Evolutionary conservation across 2,329 filamentous ascomycete genomes (phyloP).

Genomic region (Beauveria pseudobassiana): DNA sequence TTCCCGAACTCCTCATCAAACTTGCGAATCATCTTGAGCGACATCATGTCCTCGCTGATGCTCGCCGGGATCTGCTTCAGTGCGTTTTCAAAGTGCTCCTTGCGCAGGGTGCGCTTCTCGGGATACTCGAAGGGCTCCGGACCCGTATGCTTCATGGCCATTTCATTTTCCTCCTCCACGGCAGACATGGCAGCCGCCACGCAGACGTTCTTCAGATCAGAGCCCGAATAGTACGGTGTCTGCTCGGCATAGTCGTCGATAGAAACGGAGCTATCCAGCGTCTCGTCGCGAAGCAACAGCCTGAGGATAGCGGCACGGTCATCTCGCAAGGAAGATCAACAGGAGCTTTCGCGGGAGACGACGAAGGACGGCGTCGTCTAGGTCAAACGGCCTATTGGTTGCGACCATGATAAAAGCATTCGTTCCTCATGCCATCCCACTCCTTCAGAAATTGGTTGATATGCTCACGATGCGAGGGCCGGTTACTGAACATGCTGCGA

Average conservation of each 20-base stretch:
- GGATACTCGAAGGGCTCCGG: conserved; percentile 53
- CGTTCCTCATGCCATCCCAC: conserved; percentile 85
- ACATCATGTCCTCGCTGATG: conserved; percentile 89
- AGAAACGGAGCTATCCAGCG: conserved; percentile 52
- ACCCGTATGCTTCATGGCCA: conserved; percentile 29
- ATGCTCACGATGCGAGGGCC: conserved; percentile 73
- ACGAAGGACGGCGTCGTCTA: conserved; percentile 82
- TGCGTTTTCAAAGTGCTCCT: conserved; percentile 75
- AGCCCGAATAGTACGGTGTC: conserved; percentile 74
- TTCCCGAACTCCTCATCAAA: conserved; percentile 96
- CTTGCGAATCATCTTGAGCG: conserved; percentile 76
- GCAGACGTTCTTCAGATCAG: conserved; percentile 75
- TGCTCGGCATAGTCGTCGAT: conserved; percentile 55
- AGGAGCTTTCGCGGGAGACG: conserved; percentile 61
- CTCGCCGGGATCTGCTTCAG: conserved; percentile 85
- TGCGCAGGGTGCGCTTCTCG: conserved; percentile 44
- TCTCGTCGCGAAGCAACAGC: conserved; percentile 64
- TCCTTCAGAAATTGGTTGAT: conserved; percentile 96
- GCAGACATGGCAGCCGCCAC: conserved; percentile 74
- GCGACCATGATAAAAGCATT: conserved; percentile 97
- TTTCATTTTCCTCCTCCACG: conserved; percentile 62
- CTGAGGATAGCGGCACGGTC: conserved; percentile 62
- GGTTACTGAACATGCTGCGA: conserved; percentile 56
- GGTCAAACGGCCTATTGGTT: conserved; percentile 89
- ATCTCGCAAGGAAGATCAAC: conserved; percentile 62